Percentiles rank a stretch among this genome's conserved stretches.
phyloP scores from a whole-genome alignment of 2,329 filamentous ascomycete genomes.

The Orbilia javanica region DNA sequence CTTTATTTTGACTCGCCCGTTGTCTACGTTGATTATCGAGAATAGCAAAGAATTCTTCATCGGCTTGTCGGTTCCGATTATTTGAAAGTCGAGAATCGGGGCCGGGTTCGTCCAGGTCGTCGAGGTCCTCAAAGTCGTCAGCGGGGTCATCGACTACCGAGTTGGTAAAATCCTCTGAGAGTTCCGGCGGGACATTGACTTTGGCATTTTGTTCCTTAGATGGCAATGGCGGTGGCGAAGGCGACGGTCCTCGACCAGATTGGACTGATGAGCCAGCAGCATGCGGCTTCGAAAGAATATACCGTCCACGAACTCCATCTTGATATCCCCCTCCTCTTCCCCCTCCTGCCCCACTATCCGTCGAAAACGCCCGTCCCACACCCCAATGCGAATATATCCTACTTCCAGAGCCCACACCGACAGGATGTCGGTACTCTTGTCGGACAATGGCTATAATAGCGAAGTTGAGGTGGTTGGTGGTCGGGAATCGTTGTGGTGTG shows the following conservation, averaged over 20 bases:
- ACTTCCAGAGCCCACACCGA: background rate
- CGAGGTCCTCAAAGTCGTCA: conserved; percentile 23
- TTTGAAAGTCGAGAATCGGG: conserved; percentile 9
- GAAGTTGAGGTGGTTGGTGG: background rate
- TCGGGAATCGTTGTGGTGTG: conserved; percentile 1
- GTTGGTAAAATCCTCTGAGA: conserved; percentile 24
- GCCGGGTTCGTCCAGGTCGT: background rate
- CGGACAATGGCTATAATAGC: conserved; percentile 20
- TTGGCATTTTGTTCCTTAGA: background rate
- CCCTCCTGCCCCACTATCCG: conserved; percentile 9
- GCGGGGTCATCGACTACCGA: conserved; percentile 11
- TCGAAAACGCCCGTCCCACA: conserved; percentile 5
- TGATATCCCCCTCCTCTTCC: background rate
- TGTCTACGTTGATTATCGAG: conserved; percentile 47
- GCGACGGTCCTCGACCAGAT: background rate
- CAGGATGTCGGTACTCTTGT: background rate
- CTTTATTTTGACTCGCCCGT: conserved; percentile 27
- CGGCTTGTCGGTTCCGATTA: conserved; percentile 25
- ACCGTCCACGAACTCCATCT: background rate
- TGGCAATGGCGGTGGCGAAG: too few relatives aligned
- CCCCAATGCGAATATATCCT: background rate
- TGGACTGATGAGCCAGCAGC: background rate
- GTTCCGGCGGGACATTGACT: conserved; percentile 26
- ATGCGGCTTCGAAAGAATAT: background rate
- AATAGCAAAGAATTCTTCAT: conserved; percentile 50